phyloP scores from a whole-genome alignment of 179 eudicot genomes.

The Silene coronaria region DNA sequence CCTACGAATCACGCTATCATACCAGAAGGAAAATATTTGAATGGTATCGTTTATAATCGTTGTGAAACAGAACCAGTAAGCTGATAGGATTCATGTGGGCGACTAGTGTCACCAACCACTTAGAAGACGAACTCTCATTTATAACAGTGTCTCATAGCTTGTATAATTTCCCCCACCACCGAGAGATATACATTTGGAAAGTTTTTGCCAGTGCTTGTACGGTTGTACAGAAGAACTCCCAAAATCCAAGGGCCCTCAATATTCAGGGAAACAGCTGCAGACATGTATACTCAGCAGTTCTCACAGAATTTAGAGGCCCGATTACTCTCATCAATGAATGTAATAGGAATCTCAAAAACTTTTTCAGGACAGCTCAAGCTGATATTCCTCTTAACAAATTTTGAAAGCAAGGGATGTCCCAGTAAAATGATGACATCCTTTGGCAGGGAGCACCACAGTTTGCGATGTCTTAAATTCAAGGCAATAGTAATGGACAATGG shows the following conservation, averaged over 20 bases:
- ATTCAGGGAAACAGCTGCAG: not conserved
- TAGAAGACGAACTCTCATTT: not conserved
- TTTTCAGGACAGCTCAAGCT: not conserved
- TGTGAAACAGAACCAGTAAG: not conserved
- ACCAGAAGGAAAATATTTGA: not conserved
- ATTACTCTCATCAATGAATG: not conserved
- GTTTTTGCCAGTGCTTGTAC: not conserved
- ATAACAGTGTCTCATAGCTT: not conserved
- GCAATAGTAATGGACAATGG: not conserved
- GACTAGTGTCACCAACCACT: not conserved
- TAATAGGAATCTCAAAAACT: not conserved
- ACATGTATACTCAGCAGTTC: not conserved
- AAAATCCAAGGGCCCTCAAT: not conserved
- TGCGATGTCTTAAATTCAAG: not conserved
- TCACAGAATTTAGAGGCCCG: not conserved
- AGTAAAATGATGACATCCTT: not conserved
- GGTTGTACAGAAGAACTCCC: not conserved
- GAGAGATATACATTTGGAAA: not conserved
- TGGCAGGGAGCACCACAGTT: not conserved
- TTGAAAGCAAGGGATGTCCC: not conserved
- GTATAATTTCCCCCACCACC: not conserved
- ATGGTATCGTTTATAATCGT: not conserved
- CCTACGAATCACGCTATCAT: not conserved
- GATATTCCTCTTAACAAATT: not conserved
- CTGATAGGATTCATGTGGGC: not conserved